phyloP scores from a whole-genome alignment of 306 rosid species.

The Fragaria iinumae region DNA sequence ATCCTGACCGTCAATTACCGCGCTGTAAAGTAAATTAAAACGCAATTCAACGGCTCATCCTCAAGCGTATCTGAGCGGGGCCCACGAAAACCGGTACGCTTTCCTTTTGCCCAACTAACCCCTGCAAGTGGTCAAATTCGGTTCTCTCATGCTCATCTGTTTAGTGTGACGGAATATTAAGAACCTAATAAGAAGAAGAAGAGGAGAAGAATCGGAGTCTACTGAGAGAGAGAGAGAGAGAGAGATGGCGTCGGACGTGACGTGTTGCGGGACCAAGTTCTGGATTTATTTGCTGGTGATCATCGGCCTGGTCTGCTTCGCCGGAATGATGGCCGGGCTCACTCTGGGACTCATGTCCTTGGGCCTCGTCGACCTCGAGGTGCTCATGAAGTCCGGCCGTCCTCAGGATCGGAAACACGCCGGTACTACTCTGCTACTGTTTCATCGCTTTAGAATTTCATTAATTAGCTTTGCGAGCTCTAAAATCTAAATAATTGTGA shows the following conservation, averaged over 20 bases:
- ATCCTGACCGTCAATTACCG: too few relatives aligned
- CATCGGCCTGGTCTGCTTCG: constrained; percentile 69
- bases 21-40: too few relatives aligned
- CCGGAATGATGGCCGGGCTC: constrained; percentile 97
- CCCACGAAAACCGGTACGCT: background rate
- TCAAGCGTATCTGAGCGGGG: background rate
- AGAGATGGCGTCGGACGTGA: constrained; percentile 58
- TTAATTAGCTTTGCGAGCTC: background rate
- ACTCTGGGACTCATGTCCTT: constrained; percentile 97
- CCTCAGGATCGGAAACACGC: constrained; percentile 92
- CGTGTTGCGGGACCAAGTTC: constrained; percentile 68
- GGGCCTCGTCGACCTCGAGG: constrained; percentile 96
- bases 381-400: constrained; percentile 90
- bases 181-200: background rate
- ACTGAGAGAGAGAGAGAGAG: background rate
- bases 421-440: constrained; percentile 21
- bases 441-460: background rate
- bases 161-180: background rate
- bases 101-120: background rate
- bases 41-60: background rate
- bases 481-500: background rate
- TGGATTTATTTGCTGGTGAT: constrained; percentile 45
- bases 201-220: background rate
- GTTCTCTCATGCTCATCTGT: background rate
- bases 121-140: background rate